Percentiles rank a stretch among this genome's conserved stretches.
Evolutionary conservation across 2,329 filamentous ascomycete genomes (phyloP).

Genomic region (Cordyceps tenuipes): DNA sequence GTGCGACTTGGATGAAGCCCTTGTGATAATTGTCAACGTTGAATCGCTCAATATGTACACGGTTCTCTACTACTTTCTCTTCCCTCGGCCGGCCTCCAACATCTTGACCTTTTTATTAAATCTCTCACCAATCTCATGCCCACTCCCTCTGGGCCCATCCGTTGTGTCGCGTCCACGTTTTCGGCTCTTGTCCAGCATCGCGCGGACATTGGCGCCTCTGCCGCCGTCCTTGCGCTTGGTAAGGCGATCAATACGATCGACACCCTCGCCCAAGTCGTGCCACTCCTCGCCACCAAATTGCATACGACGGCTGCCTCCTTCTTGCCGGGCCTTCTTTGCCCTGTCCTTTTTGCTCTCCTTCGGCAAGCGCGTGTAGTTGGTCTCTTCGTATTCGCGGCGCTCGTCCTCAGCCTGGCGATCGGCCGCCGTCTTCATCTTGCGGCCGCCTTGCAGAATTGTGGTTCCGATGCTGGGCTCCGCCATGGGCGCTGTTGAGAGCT

Average conservation of each 20-base stretch:
- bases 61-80: conserved; percentile 29
- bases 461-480: conserved; percentile 88
- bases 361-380: conserved; percentile 81
- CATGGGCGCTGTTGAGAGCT: conserved; percentile 72
- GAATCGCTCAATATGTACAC: neutral
- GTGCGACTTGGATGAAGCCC: too few species aligned
- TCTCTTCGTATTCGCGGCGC: conserved; percentile 79
- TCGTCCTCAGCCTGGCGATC: conserved; percentile 74
- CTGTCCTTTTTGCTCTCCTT: conserved; percentile 81
- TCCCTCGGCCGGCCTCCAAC: conserved; percentile 38
- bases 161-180: conserved; percentile 63
- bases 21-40: neutral
- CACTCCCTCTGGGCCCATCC: conserved; percentile 63
- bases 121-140: conserved; percentile 60
- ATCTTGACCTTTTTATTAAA: conserved; percentile 63
- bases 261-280: conserved; percentile 73
- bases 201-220: conserved; percentile 45
- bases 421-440: conserved; percentile 66
- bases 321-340: conserved; percentile 51
- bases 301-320: conserved; percentile 50
- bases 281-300: conserved; percentile 85
- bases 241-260: conserved; percentile 77
- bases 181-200: conserved; percentile 71
- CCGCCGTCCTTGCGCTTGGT: conserved; percentile 60
- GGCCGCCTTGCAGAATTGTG: conserved; percentile 71